phyloP scores from a whole-genome alignment of 805 yeast species.

The Wickerhamiella sorbophila region DNA sequence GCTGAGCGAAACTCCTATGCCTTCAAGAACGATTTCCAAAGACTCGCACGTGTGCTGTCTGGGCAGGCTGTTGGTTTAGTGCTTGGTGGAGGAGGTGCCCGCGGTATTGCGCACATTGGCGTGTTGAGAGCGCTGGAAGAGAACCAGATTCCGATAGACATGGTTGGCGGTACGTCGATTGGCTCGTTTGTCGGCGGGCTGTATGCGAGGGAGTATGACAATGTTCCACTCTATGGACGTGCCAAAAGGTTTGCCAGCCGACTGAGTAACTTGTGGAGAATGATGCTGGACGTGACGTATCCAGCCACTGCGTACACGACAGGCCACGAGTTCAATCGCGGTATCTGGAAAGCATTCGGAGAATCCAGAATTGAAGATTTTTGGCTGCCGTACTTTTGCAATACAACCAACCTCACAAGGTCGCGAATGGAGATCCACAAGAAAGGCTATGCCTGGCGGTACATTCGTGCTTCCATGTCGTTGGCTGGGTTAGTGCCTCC shows the following conservation, averaged over 20 bases:
- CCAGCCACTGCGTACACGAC: conserved; percentile 92
- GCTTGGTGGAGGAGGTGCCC: conserved; percentile 95
- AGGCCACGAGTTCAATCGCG: conserved; percentile 93
- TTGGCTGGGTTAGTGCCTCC: conserved; percentile 84
- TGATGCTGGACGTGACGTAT: conserved; percentile 69
- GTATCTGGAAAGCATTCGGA: conserved; percentile 94
- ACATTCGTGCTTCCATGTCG: conserved; percentile 91
- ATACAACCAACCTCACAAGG: conserved; percentile 88
- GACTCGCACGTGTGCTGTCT: conserved; percentile 77
- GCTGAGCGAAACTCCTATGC: not conserved
- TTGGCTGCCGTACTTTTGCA: conserved; percentile 80
- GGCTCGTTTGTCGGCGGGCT: conserved; percentile 94
- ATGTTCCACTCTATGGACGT: conserved; percentile 81
- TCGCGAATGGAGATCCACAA: conserved; percentile 91
- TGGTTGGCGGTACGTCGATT: conserved; percentile 92
- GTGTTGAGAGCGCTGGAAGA: conserved; percentile 83
- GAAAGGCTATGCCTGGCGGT: conserved; percentile 90
- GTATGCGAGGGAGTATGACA: conserved; percentile 82
- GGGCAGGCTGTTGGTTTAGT: conserved; percentile 92
- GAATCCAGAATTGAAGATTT: conserved; percentile 88
- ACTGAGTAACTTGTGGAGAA: conserved; percentile 75
- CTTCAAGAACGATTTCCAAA: conserved; percentile 76
- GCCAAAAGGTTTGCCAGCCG: conserved; percentile 77
- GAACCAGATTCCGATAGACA: conserved; percentile 82
- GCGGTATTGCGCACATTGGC: conserved; percentile 88